Evolutionary conservation across 805 yeast species (phyloP), one percentile per base, ranked within the genome.

Genomic region (Blastobotrys americana): DNA sequence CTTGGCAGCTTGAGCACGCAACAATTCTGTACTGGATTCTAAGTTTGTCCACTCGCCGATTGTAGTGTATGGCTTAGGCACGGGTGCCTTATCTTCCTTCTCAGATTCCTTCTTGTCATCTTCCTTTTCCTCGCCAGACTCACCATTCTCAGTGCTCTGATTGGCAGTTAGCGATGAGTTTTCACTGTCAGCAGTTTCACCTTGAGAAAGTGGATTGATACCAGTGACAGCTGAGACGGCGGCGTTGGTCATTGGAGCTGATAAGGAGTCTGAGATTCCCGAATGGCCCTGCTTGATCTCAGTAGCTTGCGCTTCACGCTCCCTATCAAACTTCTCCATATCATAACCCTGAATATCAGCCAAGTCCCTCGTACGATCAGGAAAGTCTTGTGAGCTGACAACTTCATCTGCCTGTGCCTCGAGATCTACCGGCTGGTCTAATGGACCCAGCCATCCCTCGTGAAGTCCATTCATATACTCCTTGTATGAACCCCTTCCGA

Each of bases 401-500:
- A 27, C 48, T 8, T 25, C 41, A 9, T 36, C 41, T 20, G 23
- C 23, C 17, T 4, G 5, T 15, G 22, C 19, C 16, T 39, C 38
- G 9, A 55, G 64, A 3, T 49, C 50, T 6, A 52, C 56, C 3
- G 82, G 78, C 45, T 68, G 63, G 13, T 76, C 87, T 47, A 90
- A 67, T 1, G 97, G 97, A 0, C 98, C 98, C 38, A 93, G 65
- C 59, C 93, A 72, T 4, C 98, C 98, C 67, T 93, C 98, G 55
- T 93, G 96, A 8, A 93, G 61, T 6, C 99, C 99, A 37, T 75
- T 73, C 43, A 93, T 61, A 60, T 87, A 93, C 69, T 93, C 99
- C 62, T 90, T 90, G 62, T 77, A 93, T 0, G 97, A 90, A 46
- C 98, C 98, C 61, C 99, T 74, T 3, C 99, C 99, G 20, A 93